Percentiles rank a stretch among this genome's conserved stretches.
Conservation (phyloP, 257 asterid species). For the Fraxinus cuspidata region DNA sequence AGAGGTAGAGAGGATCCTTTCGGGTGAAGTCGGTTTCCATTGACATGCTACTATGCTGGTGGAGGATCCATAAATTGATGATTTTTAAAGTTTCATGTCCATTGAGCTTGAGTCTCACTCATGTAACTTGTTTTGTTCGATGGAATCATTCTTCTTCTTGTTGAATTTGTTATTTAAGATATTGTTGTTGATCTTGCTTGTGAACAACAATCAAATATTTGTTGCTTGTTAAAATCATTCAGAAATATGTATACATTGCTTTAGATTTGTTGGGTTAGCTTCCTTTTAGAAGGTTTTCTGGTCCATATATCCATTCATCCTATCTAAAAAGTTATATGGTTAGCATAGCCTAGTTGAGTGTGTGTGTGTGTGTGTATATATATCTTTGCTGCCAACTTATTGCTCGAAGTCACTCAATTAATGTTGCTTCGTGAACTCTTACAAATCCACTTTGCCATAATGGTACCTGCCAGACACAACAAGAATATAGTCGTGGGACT, state of each 20-base stretch:
- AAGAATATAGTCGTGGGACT: background rate
- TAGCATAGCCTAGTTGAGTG: background rate
- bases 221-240: background rate
- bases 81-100: background rate
- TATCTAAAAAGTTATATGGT: too few relatives aligned
- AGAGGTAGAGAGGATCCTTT: background rate
- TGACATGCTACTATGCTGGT: background rate
- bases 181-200: background rate
- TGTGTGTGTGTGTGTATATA: too few relatives aligned
- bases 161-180: background rate
- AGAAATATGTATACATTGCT: background rate
- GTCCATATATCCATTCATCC: background rate
- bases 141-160: background rate
- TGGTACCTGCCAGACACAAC: background rate
- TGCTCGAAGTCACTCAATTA: background rate
- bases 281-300: background rate
- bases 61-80: background rate
- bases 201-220: background rate
- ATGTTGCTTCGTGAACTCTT: background rate
- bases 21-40: background rate
- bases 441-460: background rate
- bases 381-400: background rate
- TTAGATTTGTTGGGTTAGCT: background rate
- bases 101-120: background rate
- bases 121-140: background rate